Evolutionary conservation across 1,284 basidiomycete genomes (phyloP), one percentile per base, ranked within the genome.

Genomic region (Ceratobasidium sp.): DNA sequence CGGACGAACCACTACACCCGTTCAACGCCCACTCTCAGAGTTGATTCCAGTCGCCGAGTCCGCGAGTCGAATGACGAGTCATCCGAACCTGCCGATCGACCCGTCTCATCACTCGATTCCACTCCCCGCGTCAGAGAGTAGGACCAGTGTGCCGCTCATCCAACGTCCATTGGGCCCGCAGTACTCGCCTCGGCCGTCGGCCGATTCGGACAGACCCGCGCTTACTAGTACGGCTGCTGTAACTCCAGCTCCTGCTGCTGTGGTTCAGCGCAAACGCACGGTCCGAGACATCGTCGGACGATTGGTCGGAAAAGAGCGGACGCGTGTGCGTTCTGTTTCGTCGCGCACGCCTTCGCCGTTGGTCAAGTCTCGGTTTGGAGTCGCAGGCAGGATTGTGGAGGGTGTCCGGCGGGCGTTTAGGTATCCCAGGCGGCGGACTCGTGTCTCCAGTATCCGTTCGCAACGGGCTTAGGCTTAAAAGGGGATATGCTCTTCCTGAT

Each of bases 381-480:
- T 64, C 28, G 61, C 61, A 46, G 61, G 61, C 28, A 64, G 32
- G 46, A 28, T 64, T 4, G 61, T 50, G 16, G 61, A 50, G 23
- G 61, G 45, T 21, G 45, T 43, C 18, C 61, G 61, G 30, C 61
- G 61, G 6, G 46, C 30, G 23, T 23, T 64, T 5, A 50, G 61
- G 61, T 9, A 50, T 50, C 61, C 61, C 9, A 64, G 61, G 46
- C 61, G 61, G 12, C 45, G 61, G 23, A 32, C 39, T 32, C 43
- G 61, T 43, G 39, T 64, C 28, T 28, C 45, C 0, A 64, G 61
- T n/a, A 50, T 50, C 18, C 45, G 61, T 32, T 64, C 61, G 1
- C 61, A 64, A 23, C 61, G 61, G 21, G 26, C 36, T 12, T 41
- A 32, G 28, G 21, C 46, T 5, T 48, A 62, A 23, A n/a, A 48